These are phyloP conservation scores for Hericium rajendrae DNA, from an alignment of 768 basidiomycete genomes.

Conservation along the genomic window DNA sequence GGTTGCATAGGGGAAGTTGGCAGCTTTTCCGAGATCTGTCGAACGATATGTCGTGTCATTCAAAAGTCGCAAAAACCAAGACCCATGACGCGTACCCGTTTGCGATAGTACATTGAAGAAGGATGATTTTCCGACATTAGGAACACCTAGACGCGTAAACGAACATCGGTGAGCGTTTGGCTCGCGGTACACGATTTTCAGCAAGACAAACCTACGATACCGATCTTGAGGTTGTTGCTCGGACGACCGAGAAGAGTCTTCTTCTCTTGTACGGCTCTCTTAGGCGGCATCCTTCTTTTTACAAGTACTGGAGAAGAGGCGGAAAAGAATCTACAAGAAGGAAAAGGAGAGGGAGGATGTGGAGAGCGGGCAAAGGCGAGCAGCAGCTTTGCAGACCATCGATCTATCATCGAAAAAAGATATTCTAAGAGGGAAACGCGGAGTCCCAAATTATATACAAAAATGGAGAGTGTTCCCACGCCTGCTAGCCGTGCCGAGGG, in stretches of 20 bases:
- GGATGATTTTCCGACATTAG: conserved; percentile 98
- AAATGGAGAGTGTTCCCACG: neutral
- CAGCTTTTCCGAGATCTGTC: conserved; percentile 82
- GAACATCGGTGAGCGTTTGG: conserved; percentile 3
- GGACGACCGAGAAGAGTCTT: conserved; percentile 84
- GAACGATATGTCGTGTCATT: conserved; percentile 9
- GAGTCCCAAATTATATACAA: neutral
- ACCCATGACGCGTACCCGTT: conserved; percentile 47
- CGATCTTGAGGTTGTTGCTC: conserved; percentile 95
- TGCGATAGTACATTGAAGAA: conserved; percentile 96
- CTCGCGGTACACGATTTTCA: neutral
- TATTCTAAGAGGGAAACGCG: neutral
- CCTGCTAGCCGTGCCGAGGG: neutral
- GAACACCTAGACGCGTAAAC: conserved; percentile 48
- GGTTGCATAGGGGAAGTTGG: conserved; percentile 95
- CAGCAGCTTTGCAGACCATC: conserved; percentile 12
- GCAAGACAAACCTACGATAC: conserved; percentile 83
- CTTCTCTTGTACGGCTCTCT: conserved; percentile 78
- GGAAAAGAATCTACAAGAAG: conserved; percentile 23
- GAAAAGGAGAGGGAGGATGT: neutral
- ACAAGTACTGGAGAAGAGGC: conserved; percentile 26
- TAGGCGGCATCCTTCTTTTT: conserved; percentile 83
- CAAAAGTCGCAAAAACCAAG: conserved; percentile 2
- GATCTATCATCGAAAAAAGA: conserved; percentile 14
- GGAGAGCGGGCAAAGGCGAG: neutral